Conservation (phyloP, 192 early-diverging fungal genomes). For the Coemansia sp. region DNA sequence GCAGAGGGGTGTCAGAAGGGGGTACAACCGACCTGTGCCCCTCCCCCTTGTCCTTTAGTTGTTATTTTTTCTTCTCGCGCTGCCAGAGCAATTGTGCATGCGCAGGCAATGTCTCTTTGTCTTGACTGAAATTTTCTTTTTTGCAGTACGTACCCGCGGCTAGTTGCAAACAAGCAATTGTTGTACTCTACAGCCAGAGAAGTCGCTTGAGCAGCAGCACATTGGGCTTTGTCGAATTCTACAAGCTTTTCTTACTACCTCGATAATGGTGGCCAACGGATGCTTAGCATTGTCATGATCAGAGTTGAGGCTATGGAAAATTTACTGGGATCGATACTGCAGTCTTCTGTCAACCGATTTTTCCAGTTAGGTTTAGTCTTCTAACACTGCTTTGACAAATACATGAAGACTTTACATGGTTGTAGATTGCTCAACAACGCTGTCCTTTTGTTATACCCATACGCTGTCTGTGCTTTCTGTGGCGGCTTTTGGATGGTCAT, state of each 20-base stretch:
- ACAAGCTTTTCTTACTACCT: no score
- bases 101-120: neutral
- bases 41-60: neutral
- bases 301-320: no score
- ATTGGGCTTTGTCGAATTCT: no score
- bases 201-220: no score
- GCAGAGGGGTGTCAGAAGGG: neutral
- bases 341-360: constrained; percentile 24
- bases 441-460: constrained; percentile 36
- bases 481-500: constrained; percentile 28
- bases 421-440: constrained; percentile 19
- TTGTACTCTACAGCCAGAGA: no score
- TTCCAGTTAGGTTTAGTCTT: constrained; percentile 39
- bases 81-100: neutral
- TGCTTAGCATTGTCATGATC: no score
- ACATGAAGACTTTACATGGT: constrained; percentile 17
- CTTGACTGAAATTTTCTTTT: neutral
- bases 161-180: neutral
- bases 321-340: neutral
- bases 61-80: no score
- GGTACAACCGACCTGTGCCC: neutral
- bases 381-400: constrained; percentile 14
- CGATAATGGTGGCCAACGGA: no score
- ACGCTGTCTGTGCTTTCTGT: constrained; percentile 37
- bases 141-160: neutral